Evolutionary conservation across 345 rosid species (phyloP), one percentile per base, ranked within the genome.

Genomic region (Murraya koenigii): DNA sequence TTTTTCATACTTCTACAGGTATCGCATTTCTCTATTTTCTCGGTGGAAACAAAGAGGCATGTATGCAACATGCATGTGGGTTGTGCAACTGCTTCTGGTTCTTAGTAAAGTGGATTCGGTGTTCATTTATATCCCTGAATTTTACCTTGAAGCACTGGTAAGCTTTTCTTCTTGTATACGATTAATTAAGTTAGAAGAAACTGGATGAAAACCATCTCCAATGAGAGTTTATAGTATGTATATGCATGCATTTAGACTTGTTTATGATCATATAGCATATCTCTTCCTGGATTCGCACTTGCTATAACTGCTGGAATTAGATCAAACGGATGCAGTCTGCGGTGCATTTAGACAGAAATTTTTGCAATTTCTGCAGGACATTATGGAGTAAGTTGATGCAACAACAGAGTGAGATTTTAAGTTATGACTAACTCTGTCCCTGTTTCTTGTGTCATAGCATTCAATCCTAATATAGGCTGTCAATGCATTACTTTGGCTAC

Each of bases 41-140:
- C 87, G 88, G 52, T 96, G 99, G 99, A 96, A 96, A 90, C 99
- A 96, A 84, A 90, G 97, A 81, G 99, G 98, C 82, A 96, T 96
- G 97, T 94, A 94, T 89, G 99, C 98, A 72, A 83, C 87, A 63
- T 96, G 97, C 88, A 90, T 91, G 95, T 94, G 98, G 98, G 88
- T 89, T 80, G 97, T 92, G 61, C 97, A 92, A 74, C 85, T 96
- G 75, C 93, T 96, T 87, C 84, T 96, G 78, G 90, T 88, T 79
- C 88, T 96, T 77, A 91, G 97, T 88, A 91, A 90, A 91, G 81
- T 89, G 90, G 99, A 94, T 84, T 87, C 88, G 20, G 80, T 91
- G 75, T 96, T 96, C 69, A 77, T 91, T 52, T 94, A 88, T 82
- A 83, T 96, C 61, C 99, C 97, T 33, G 99, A 96, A 76, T 96